Evolutionary conservation across 768 basidiomycete species (phyloP), one percentile per base, ranked within the genome.

Genomic region (Leucocoprinus sp.): DNA sequence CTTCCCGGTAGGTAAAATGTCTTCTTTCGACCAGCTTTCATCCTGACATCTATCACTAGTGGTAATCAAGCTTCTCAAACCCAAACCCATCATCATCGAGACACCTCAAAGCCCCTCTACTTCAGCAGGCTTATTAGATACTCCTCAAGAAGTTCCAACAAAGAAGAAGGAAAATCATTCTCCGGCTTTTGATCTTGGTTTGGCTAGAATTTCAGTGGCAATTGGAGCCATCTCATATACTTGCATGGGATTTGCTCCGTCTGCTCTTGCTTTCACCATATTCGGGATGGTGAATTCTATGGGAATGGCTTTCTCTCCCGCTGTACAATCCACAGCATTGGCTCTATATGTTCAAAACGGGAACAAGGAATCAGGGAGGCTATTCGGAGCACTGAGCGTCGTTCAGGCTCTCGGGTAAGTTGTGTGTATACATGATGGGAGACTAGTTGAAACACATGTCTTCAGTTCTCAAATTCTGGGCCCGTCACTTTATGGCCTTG

Each of bases 301-400:
- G 18, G 79, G 79, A 0, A 58, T 69, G 0, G 87, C 83, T 1
- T 76, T 82, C 47, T 59, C 57, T 18, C 89, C 92, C 7, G 79
- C 85, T 1, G 49, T 74, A 6, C 81, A 87, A 45, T 82, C 82
- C 17, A 71, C 90, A 27, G 80, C 88, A 2, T 63, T 93, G 34
- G 75, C 82, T 18, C 57, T 87, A 36, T 86, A 82, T 50, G 64
- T 64, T 22, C 62, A 62, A n/a, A 64, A 67, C 15, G 74, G 74
- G 1, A 75, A 79, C 2, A 69, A 68, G 11, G 84, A 91, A 55
- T 66, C 71, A 9, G 92, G 90, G 2, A 71, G 68, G 54, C 67
- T 96, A 14, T 93, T 92, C 55, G 92, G 89, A 9, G 89, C 80
- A 3, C 53, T 93, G 47, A 80, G 82, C 45, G 84, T 93, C 22